Evolutionary conservation across 2,329 filamentous ascomycete species (phyloP).

Genomic region (Penicillium sp.): DNA sequence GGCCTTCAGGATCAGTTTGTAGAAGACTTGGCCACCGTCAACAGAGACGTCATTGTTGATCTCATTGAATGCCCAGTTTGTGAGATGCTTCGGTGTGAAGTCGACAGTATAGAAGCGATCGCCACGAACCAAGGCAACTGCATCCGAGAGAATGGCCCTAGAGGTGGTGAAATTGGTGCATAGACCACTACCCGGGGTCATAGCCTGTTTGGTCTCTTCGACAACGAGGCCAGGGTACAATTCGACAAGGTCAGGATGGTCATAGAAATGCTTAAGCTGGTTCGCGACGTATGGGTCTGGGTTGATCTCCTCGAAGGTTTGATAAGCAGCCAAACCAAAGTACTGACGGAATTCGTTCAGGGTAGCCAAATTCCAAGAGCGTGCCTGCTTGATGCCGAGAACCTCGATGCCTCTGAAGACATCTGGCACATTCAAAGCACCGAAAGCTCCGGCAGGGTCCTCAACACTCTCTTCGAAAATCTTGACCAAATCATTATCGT

Average conservation of each 20-base stretch:
- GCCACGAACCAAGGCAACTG: constrained; percentile 40
- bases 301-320: constrained; percentile 47
- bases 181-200: constrained; percentile 42
- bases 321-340: constrained; percentile 45
- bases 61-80: constrained; percentile 41
- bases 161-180: constrained; percentile 43
- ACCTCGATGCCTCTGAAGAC: constrained; percentile 55
- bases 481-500: constrained; percentile 50
- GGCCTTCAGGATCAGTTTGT: constrained; percentile 45
- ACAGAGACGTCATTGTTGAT: constrained; percentile 38
- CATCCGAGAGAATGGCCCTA: constrained; percentile 40
- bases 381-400: constrained; percentile 53
- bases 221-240: constrained; percentile 52
- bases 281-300: constrained; percentile 42
- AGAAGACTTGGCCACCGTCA: constrained; percentile 44
- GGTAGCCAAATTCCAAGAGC: constrained; percentile 53
- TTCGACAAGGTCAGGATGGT: constrained; percentile 47
- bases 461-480: constrained; percentile 53
- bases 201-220: constrained; percentile 48
- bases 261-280: constrained; percentile 42
- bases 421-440: constrained; percentile 51
- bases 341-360: constrained; percentile 50
- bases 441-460: constrained; percentile 53
- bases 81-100: constrained; percentile 39
- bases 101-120: constrained; percentile 43